Evolutionary conservation across 2,329 filamentous ascomycete genomes (phyloP), one percentile per base, ranked within the genome.

Genomic region (Verticillium albo-atrum): DNA sequence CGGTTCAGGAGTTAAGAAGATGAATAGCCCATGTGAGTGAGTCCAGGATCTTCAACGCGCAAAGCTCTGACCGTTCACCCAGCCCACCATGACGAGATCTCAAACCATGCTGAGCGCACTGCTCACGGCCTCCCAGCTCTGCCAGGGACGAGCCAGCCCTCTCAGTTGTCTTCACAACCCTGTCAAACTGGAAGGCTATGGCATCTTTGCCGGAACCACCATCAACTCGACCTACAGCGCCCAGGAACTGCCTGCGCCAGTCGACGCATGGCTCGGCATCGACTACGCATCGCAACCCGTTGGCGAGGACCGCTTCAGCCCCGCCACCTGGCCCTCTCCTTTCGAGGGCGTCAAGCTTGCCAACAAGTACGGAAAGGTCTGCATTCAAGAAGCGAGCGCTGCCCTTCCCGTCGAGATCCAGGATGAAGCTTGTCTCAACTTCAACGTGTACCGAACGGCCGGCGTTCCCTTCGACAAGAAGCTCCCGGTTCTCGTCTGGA

Each of bases 201-300:
- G 76, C 51, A 68, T 63, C 1, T 79, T 79, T 62, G 64, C 68
- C 15, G 76, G 77, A 6, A 75, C 70, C 4, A 67, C 70, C 20
- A 58, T 78, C 42, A 67, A 74, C 20, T 66, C 66, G 47, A 75
- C 72, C 12, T 52, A 74, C 20, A 71, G 66, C 52, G 74, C 71
- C 23, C 62, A 66, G 26, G 61, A 62, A 0, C 68, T 79, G 3
- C 67, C 71, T 9, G 62, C 62, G 2, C 60, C 71, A 0, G 54
- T 56, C 4, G 76, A 81, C 61, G 78, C 79, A 0, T 82, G 78
- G 79, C 67, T 81, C 6, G 77, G 77, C 3, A 74, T 81, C 34
- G 75, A 79, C 63, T 82, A 79, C 54, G 72, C 79, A 0, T 66
- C 68, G 1, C 75, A 77, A 27, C 77, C 76, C 0, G 72, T 74